phyloP scores from a whole-genome alignment of 768 basidiomycete species.

The Amanita subjunquillea region DNA sequence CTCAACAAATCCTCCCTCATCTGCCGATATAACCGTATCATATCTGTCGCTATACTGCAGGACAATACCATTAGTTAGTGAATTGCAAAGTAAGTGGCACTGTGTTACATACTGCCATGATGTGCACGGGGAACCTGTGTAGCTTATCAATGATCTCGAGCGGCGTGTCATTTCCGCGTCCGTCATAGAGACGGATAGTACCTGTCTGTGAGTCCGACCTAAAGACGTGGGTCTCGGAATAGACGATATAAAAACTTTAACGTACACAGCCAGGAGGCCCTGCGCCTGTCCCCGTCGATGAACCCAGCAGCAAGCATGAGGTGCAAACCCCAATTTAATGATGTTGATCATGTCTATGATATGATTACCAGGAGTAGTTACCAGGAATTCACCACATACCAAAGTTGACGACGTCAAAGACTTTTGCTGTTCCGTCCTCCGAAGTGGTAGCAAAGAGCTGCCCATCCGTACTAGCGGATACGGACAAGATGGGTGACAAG shows the following conservation, averaged over 20 bases:
- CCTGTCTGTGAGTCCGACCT: conserved; percentile 76
- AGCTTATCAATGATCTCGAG: conserved; percentile 67
- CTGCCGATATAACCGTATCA: conserved; percentile 88
- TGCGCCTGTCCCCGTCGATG: conserved; percentile 84
- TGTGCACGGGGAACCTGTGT: conserved; percentile 82
- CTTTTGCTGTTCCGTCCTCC: conserved; percentile 86
- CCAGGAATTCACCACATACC: conserved; percentile 39
- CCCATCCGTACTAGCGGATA: conserved; percentile 87
- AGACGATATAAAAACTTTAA: background rate
- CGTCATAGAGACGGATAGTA: conserved; percentile 84
- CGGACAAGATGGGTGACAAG: conserved; percentile 62
- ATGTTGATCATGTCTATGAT: conserved; percentile 95
- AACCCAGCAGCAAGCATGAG: conserved; percentile 92
- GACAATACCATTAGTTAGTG: conserved; percentile 2
- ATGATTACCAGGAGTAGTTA: background rate
- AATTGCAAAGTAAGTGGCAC: background rate
- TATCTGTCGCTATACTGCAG: conserved; percentile 81
- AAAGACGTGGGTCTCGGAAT: conserved; percentile 3
- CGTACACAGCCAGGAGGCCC: conserved; percentile 80
- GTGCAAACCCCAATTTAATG: conserved; percentile 78
- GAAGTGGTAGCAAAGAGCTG: conserved; percentile 86
- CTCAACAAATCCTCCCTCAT: conserved; percentile 91
- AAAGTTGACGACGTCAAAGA: conserved; percentile 97
- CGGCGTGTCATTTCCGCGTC: conserved; percentile 72
- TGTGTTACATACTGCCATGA: conserved; percentile 65